Conservation (phyloP, 2,329 filamentous ascomycete species). For the Aspergillus sp. region DNA sequence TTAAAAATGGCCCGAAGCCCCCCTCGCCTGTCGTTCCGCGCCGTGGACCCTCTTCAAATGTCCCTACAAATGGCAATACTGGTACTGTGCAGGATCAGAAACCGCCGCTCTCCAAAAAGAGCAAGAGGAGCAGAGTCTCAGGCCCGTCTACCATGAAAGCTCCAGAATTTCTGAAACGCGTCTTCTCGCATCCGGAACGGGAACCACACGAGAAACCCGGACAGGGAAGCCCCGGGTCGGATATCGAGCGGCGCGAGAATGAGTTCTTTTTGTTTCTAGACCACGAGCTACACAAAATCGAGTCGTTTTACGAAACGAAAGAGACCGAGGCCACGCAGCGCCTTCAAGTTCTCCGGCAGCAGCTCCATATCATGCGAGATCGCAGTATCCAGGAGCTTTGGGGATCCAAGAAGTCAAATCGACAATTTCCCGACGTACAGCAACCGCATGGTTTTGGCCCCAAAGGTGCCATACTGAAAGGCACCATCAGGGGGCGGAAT, state of each 20-base stretch:
- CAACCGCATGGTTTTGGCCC: slow-evolving; percentile 15
- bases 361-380: slow-evolving; percentile 89
- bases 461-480: slow-evolving; percentile 24
- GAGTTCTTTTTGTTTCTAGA: slow-evolving; percentile 86
- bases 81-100: slow-evolving; percentile 2
- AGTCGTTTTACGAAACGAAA: slow-evolving; percentile 78
- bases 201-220: slow-evolving; percentile 39
- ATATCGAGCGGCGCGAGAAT: slow-evolving; percentile 63
- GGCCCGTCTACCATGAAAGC: slow-evolving; percentile 14
- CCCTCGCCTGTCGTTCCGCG: slow-evolving; percentile 18
- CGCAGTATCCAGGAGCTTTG: slow-evolving; percentile 64
- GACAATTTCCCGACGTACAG: slow-evolving; percentile 13
- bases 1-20: slow-evolving; percentile 11
- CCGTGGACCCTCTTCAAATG: slow-evolving; percentile 5
- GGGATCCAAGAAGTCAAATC: slow-evolving; percentile 28
- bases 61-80: slow-evolving; percentile 1
- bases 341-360: slow-evolving; percentile 61
- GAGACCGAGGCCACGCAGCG: slow-evolving; percentile 74
- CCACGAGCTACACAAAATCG: slow-evolving; percentile 78
- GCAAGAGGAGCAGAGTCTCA: slow-evolving; percentile 13
- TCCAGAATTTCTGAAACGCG: slow-evolving; percentile 28
- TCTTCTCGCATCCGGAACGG: slow-evolving; percentile 29
- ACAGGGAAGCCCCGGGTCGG: slow-evolving; percentile 48
- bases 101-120: slow-evolving; percentile 3
- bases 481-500: slow-evolving; percentile 36